Evolutionary conservation across 1,139 yeast species (phyloP).

Genomic region (Debaryomycetaceae sp.): DNA sequence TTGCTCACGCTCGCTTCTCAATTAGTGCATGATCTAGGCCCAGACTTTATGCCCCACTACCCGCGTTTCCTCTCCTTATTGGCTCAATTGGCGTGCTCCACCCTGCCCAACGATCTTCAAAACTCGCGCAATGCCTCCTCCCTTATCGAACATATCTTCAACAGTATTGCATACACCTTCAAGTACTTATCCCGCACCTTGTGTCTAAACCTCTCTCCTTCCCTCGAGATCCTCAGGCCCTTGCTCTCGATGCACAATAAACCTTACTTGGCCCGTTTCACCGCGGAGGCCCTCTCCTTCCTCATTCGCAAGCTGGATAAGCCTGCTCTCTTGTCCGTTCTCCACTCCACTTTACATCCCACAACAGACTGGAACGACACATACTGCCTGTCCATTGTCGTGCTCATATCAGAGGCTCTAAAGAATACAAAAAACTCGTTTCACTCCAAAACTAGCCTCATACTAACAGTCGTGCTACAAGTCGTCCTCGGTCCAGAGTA

Average conservation of each 20-base stretch:
- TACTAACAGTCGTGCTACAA: constrained; percentile 35
- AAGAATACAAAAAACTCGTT: constrained; percentile 60
- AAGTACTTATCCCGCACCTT: constrained; percentile 67
- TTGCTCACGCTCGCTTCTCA: constrained; percentile 71
- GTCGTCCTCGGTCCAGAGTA: constrained; percentile 16
- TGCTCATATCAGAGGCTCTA: constrained; percentile 64
- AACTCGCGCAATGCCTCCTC: constrained; percentile 42
- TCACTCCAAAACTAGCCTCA: constrained; percentile 56
- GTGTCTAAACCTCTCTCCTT: constrained; percentile 52
- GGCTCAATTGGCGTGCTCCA: constrained; percentile 37
- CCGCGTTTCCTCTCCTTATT: constrained; percentile 40
- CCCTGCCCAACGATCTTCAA: constrained; percentile 34
- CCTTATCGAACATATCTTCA: constrained; percentile 75
- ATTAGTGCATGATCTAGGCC: constrained; percentile 86
- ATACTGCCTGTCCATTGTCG: constrained; percentile 46
- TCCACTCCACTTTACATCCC: constrained; percentile 42
- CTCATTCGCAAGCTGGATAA: constrained; percentile 59
- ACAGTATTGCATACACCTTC: constrained; percentile 77
- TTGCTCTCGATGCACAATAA: constrained; percentile 43
- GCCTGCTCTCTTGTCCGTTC: constrained; percentile 35
- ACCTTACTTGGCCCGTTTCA: constrained; percentile 64
- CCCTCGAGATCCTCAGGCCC: constrained; percentile 58
- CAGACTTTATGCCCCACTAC: constrained; percentile 74
- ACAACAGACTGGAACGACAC: constrained; percentile 25
- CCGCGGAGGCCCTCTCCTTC: constrained; percentile 86